Evolutionary conservation across 768 basidiomycete genomes (phyloP).

Genomic region (Paxillus involutus): DNA sequence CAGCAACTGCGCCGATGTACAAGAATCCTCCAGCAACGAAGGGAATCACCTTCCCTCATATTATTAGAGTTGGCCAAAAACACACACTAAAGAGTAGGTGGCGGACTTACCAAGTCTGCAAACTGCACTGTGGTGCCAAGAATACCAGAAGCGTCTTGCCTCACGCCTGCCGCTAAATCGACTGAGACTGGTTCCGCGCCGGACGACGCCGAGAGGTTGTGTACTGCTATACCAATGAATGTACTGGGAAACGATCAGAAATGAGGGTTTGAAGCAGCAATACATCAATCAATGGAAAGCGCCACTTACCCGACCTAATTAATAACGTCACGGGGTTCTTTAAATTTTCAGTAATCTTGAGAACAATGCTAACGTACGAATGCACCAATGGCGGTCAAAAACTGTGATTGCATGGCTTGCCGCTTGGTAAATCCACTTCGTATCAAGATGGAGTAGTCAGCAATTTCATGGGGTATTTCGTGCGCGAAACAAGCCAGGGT

Average conservation of each 20-base stretch:
- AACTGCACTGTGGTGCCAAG: conserved; percentile 80
- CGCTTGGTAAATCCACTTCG: conserved; percentile 87
- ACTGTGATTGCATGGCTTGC: conserved; percentile 93
- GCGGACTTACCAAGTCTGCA: conserved; percentile 72
- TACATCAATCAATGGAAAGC: neutral
- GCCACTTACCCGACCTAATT: conserved; percentile 36
- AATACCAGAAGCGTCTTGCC: conserved; percentile 73
- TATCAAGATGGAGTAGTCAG: conserved; percentile 93
- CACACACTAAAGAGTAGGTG: conserved; percentile 4
- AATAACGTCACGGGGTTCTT: conserved; percentile 20
- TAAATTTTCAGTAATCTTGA: conserved; percentile 7
- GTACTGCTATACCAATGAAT: conserved; percentile 86
- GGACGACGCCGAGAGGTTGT: conserved; percentile 66
- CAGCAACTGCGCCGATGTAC: conserved; percentile 92
- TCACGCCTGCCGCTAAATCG: conserved; percentile 75
- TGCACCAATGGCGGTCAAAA: conserved; percentile 87
- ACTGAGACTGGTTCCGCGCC: conserved; percentile 38
- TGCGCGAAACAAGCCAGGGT: conserved; percentile 95
- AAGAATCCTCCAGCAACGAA: conserved; percentile 91
- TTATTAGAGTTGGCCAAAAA: conserved; percentile 13
- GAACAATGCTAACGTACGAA: conserved; percentile 53
- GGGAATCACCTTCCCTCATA: conserved; percentile 66
- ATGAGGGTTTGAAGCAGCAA: conserved; percentile 5
- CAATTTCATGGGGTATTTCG: conserved; percentile 95
- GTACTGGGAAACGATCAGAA: conserved; percentile 46